Percentiles rank a stretch among this genome's conserved stretches.
Evolutionary conservation across 2,329 filamentous ascomycete species (phyloP).

Genomic region (Colletotrichum sublineola): DNA sequence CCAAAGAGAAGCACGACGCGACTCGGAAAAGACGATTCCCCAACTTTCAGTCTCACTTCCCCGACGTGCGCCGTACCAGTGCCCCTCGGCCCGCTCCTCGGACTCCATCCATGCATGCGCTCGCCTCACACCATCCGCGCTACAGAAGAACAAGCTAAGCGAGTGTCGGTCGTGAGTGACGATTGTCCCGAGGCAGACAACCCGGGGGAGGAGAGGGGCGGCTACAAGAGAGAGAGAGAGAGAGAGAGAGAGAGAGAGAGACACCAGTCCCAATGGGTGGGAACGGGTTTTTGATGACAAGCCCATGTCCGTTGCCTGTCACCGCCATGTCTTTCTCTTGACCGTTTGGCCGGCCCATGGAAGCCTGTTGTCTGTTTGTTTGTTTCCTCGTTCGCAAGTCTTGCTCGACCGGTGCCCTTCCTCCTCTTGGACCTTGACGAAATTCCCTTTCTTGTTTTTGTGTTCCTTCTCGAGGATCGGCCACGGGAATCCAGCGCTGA

Average conservation of each 20-base stretch:
- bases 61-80: conserved; percentile 25
- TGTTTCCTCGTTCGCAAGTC: background rate
- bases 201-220: too few species aligned
- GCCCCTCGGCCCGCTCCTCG: conserved; percentile 2
- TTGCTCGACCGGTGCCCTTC: background rate
- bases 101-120: background rate
- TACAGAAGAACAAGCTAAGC: conserved; percentile 2
- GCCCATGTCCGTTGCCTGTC: conserved; percentile 19
- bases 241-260: conserved; percentile 26
- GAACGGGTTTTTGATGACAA: conserved; percentile 33
- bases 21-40: conserved; percentile 16
- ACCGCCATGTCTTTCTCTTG: conserved; percentile 28
- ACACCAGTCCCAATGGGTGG: conserved; percentile 18
- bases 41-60: conserved; percentile 13
- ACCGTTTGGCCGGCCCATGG: background rate
- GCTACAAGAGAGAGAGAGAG: too few species aligned
- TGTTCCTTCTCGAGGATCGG: conserved; percentile 3
- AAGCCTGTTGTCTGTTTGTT: background rate
- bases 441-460: background rate
- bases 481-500: background rate
- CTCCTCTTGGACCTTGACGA: background rate
- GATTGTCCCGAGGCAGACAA: conserved; percentile 28
- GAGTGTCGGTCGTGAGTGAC: conserved; percentile 28
- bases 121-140: conserved; percentile 20
- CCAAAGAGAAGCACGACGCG: conserved; percentile 15